Percentiles rank a stretch among this genome's conserved stretches.
Conservation (phyloP, 805 yeast species). For the Candida jianshihensis region DNA sequence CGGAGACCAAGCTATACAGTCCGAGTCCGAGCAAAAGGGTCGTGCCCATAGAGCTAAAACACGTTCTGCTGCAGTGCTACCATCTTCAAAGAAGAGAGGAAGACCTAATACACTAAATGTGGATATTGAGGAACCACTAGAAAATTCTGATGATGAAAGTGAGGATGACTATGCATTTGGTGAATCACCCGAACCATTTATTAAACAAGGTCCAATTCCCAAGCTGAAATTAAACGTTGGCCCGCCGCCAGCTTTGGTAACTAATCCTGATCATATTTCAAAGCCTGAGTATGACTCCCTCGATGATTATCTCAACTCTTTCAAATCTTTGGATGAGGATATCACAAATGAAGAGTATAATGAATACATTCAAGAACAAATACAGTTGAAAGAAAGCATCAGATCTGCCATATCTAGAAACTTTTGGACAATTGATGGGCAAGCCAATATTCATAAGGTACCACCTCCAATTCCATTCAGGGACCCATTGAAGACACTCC, state of each 20-base stretch:
- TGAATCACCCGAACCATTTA: slow-evolving; percentile 12
- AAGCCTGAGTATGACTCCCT: slow-evolving; percentile 37
- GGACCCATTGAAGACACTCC: slow-evolving; percentile 39
- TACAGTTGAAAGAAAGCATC: slow-evolving; percentile 33
- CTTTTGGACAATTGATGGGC: slow-evolving; percentile 37
- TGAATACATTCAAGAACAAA: slow-evolving; percentile 47
- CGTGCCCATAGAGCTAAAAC: neutral
- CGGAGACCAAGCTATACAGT: too few species aligned
- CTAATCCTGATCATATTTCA: slow-evolving; percentile 55
- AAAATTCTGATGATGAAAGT: slow-evolving; percentile 3
- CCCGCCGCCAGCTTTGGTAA: slow-evolving; percentile 40
- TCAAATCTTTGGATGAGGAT: slow-evolving; percentile 55
- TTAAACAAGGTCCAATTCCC: slow-evolving; percentile 17
- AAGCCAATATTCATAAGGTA: slow-evolving; percentile 31
- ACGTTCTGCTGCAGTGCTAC: neutral
- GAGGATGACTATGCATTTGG: slow-evolving; percentile 9
- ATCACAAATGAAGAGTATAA: slow-evolving; percentile 54
- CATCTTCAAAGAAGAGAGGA: slow-evolving; percentile 1
- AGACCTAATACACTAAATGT: slow-evolving; percentile 5
- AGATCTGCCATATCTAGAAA: slow-evolving; percentile 40
- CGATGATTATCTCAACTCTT: slow-evolving; percentile 44
- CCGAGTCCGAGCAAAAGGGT: too few species aligned
- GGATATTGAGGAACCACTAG: slow-evolving; percentile 3
- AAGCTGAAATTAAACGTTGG: slow-evolving; percentile 27
- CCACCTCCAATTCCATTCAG: slow-evolving; percentile 36